A percentile compares a stretch with the other conserved stretches of the same genome.
Evolutionary conservation across 305 asterid species (phyloP).

Genomic region (Euphrasia arctica): DNA sequence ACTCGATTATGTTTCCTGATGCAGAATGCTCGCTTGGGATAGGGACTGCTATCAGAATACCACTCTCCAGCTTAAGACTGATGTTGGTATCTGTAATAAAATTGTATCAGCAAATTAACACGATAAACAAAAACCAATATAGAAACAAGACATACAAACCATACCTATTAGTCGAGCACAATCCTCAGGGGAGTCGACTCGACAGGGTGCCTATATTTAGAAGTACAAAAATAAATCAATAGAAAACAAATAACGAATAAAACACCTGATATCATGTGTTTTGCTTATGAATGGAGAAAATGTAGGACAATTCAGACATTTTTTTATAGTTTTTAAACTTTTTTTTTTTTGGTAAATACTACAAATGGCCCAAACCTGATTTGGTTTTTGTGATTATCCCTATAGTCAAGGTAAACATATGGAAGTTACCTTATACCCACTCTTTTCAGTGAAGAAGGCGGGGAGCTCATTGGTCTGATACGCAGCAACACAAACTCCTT

Average conservation of each 20-base stretch:
- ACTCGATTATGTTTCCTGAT: conserved; percentile 73
- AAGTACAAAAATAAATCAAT: not conserved
- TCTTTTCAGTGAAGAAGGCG: conserved; percentile 79
- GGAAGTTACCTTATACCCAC: conserved; percentile 72
- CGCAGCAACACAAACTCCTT: conserved; percentile 88
- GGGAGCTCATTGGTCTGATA: conserved; percentile 82
- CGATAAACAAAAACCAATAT: conserved; percentile 1
- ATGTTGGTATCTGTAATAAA: conserved; percentile 50
- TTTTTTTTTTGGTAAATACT: not conserved
- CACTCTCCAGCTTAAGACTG: conserved; percentile 59
- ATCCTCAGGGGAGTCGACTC: conserved; percentile 83
- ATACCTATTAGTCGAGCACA: conserved; percentile 83
- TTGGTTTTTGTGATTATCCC: not conserved
- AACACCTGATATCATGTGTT: not conserved
- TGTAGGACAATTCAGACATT: not conserved
- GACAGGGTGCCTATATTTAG: conserved; percentile 70
- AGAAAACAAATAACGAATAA: conserved; percentile 13
- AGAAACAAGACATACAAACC: conserved; percentile 16
- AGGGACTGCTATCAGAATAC: conserved; percentile 83
- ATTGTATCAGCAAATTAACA: conserved; percentile 22
- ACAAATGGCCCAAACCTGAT: not conserved
- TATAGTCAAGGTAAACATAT: not conserved
- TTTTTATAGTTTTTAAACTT: not conserved
- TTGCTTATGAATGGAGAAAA: not conserved
- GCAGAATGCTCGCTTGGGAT: conserved; percentile 82